Percentiles rank a stretch among this genome's conserved stretches.
These are phyloP conservation scores for Mimosa pudica DNA, from an alignment of 306 rosid species.

Conservation along the genomic window DNA sequence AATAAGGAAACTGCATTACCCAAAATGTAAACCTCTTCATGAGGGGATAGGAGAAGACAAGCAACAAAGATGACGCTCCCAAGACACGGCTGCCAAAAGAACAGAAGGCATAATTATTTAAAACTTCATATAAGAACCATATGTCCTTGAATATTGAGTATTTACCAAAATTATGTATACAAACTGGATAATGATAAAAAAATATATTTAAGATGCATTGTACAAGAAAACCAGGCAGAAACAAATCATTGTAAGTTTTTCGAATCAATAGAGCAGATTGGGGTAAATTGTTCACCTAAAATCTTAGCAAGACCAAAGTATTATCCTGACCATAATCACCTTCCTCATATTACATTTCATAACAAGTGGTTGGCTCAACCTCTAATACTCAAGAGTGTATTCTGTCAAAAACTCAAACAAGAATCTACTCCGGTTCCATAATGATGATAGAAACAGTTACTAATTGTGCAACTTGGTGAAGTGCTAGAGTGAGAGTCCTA, in stretches of 20 bases:
- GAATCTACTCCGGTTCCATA: not conserved
- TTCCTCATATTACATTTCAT: constrained; percentile 21
- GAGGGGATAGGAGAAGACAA: constrained; percentile 92
- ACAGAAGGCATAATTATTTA: constrained; percentile 26
- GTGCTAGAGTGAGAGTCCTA: constrained; percentile 11
- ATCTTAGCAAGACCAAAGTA: not conserved
- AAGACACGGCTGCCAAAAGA: constrained; percentile 63
- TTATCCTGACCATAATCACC: not conserved
- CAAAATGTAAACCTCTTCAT: constrained; percentile 94
- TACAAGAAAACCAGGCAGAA: constrained; percentile 15
- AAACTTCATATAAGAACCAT: not conserved
- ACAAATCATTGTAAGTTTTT: not conserved
- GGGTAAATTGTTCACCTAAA: not conserved
- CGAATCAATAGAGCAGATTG: not conserved
- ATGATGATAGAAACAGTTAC: constrained; percentile 8
- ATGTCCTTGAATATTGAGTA: constrained; percentile 10
- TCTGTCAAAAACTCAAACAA: constrained; percentile 15
- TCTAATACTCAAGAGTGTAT: constrained; percentile 12
- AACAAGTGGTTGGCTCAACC: constrained; percentile 13
- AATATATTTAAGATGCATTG: not conserved
- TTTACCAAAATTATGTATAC: constrained; percentile 10
- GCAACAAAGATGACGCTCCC: constrained; percentile 90
- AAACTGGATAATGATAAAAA: constrained; percentile 21
- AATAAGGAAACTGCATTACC: constrained; percentile 52
- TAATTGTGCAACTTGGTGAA: not conserved